Base-by-base conservation (phyloP, 192 early-diverging fungal species). In the Linnemannia zychae region DNA sequence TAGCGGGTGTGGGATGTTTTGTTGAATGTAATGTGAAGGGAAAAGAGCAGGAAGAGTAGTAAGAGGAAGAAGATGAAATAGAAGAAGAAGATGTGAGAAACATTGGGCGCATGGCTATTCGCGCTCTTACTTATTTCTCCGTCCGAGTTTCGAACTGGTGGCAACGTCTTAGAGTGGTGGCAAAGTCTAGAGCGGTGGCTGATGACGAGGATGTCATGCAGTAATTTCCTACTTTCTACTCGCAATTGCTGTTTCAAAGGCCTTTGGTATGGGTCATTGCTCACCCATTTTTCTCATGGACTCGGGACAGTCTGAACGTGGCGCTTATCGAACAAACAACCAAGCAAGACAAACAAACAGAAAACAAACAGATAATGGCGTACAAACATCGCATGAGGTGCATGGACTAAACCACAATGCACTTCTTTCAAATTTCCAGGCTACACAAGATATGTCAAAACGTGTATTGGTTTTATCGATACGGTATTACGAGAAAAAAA, bases 381-480 rank as follows among this genome's bases (percentile, higher is more conserved):
- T 28, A 63, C 28, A 33, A 6, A 28, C 28, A 24, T 63, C 24
- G 57, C 57, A 63, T 31, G 57, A 63, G n/a, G 22, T 57, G n/a
- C n/a, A 57, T 57, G 53, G 11, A 2, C n/a, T n/a, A n/a, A 57
- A 24, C 53, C n/a, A n/a, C 53, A 57, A 11, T n/a, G n/a, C 9
- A 44, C 40, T 44, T 44, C 40, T 44, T 3, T 6, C 40, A 9
- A 44, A 9, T n/a, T 7, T 63, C 13, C 24, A 63, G n/a, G 52
- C 9, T 57, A n/a, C n/a, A 57, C 52, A 57, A 57, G 15, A 63
- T 31, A 63, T 63, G 24, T 63, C 57, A 63, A 63, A 63, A 63
- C 28, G 24, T 63, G 28, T 63, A 63, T 63, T 63, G 53, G n/a
- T 60, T 60, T 4, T 28, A 60, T 60, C 53, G 53, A 60, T 60